Conservation (phyloP, 1,139 yeast genomes). For the Kurtzmaniella quercitrusa region DNA sequence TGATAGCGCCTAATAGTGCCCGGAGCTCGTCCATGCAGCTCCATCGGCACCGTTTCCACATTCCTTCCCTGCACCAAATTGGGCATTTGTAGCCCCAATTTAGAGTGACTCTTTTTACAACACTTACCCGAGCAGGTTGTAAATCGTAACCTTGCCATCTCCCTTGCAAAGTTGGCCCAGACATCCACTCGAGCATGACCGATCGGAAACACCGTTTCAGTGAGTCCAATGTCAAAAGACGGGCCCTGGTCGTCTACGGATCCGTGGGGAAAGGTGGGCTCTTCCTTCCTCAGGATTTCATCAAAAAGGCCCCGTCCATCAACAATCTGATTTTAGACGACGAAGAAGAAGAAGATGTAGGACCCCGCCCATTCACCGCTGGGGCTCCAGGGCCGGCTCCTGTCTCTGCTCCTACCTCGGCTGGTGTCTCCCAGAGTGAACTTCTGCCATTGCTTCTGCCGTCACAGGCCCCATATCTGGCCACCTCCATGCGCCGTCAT, state of each 20-base stretch:
- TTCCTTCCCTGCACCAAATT: too few species aligned
- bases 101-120: too few species aligned
- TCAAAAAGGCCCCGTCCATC: slow-evolving; percentile 8
- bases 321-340: slow-evolving; percentile 8
- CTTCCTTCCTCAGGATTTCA: slow-evolving; percentile 49
- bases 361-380: neutral
- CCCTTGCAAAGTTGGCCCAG: too few species aligned
- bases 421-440: neutral
- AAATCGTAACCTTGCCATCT: too few species aligned
- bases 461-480: neutral
- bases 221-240: slow-evolving; percentile 43
- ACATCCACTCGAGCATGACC: neutral
- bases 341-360: slow-evolving; percentile 11
- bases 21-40: too few species aligned
- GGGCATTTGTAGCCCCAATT: too few species aligned
- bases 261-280: slow-evolving; percentile 52
- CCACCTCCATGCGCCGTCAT: slow-evolving; percentile 14
- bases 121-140: too few species aligned
- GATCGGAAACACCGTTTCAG: slow-evolving; percentile 35
- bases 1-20: too few species aligned
- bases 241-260: slow-evolving; percentile 52
- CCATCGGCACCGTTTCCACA: too few species aligned
- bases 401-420: neutral
- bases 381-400: neutral
- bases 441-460: slow-evolving; percentile 1